Conservation (phyloP, 768 basidiomycete species). For the Pleurotus eryngii region DNA sequence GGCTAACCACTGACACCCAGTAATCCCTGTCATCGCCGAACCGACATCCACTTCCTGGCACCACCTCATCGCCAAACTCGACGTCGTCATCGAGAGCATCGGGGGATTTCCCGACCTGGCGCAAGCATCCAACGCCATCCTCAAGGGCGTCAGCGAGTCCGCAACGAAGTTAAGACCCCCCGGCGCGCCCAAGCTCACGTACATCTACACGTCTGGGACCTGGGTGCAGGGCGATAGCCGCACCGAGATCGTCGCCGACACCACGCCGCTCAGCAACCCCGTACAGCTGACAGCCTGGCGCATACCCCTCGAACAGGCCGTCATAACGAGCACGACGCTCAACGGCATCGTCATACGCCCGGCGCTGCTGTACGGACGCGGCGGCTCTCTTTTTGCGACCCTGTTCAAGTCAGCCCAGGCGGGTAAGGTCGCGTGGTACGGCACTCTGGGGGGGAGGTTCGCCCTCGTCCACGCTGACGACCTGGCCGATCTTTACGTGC, state of each 20-base stretch:
- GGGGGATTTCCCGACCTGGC: slow-evolving; percentile 14
- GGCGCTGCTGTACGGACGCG: slow-evolving; percentile 36
- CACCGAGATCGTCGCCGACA: slow-evolving; percentile 27
- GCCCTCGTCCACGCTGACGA: slow-evolving; percentile 40
- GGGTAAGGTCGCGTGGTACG: slow-evolving; percentile 30
- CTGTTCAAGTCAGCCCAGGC: slow-evolving; percentile 28
- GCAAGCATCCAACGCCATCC: slow-evolving; percentile 17
- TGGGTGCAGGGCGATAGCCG: slow-evolving; percentile 42
- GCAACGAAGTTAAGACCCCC: slow-evolving; percentile 21
- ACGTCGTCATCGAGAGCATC: slow-evolving; percentile 31
- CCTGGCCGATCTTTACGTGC: slow-evolving; percentile 38
- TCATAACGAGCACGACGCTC: slow-evolving; percentile 23
- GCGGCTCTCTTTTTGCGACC: slow-evolving; percentile 29
- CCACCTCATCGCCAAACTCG: slow-evolving; percentile 23
- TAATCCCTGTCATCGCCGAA: slow-evolving; percentile 32
- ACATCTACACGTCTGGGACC: slow-evolving; percentile 42
- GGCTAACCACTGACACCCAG: slow-evolving; percentile 11
- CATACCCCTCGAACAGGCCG: slow-evolving; percentile 27
- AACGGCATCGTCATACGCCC: slow-evolving; percentile 46
- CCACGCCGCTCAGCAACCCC: slow-evolving; percentile 24
- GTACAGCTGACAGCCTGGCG: slow-evolving; percentile 29
- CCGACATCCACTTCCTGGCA: slow-evolving; percentile 20
- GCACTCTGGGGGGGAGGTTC: slow-evolving; percentile 29
- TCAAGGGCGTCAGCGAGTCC: slow-evolving; percentile 21
- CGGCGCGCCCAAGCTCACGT: slow-evolving; percentile 34